Evolutionary conservation across 306 rosid species (phyloP), one percentile per base, ranked within the genome.

Genomic region (Canavalia gladiata): DNA sequence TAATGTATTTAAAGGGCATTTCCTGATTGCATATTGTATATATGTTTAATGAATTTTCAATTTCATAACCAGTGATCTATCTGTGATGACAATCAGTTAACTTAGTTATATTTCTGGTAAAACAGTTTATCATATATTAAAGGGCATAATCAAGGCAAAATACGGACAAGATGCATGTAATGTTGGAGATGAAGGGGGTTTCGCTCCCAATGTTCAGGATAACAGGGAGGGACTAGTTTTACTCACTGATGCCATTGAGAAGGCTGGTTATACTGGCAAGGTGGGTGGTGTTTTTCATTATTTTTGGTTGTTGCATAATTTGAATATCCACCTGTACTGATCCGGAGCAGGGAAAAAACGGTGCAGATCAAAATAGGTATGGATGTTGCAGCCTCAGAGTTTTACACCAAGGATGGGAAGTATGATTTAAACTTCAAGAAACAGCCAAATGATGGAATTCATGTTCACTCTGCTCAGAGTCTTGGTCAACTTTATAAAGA

Each of bases 101-200:
- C 80, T 60, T 45, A 34, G 33, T 75, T 18, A 18, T 34, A 45
- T 59, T 60, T 58, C 30, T 52, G 46, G 42, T 18, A 39, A 76
- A 69, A 78, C 96, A 95, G 98, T 95, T 64, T 95, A 93, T 77
- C 98, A 95, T 74, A 87, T 72, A 70, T 86, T 95, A 54, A 95
- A 92, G 96, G 99, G 97, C 57, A 93, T 95, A 76, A 95, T 95
- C 85, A 95, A 95, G 85, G 90, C 89, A 64, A 95, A 95, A 80
- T 95, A 95, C 69, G 99, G 99, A 74, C 99, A 93, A 88, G 99
- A 95, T 86, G 99, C 99, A 76, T 95, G 99, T 82, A 95, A 95
- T 83, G 98, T 93, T 30, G 99, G 99, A 72, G 99, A 95, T 52
- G 99, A 95, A 88, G 99, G 99, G 29, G 99, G 99, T 18, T 95